Percentiles rank a stretch among this genome's conserved stretches.
Conservation (phyloP, 495 filamentous ascomycete genomes). For the Penicillium canescens region DNA sequence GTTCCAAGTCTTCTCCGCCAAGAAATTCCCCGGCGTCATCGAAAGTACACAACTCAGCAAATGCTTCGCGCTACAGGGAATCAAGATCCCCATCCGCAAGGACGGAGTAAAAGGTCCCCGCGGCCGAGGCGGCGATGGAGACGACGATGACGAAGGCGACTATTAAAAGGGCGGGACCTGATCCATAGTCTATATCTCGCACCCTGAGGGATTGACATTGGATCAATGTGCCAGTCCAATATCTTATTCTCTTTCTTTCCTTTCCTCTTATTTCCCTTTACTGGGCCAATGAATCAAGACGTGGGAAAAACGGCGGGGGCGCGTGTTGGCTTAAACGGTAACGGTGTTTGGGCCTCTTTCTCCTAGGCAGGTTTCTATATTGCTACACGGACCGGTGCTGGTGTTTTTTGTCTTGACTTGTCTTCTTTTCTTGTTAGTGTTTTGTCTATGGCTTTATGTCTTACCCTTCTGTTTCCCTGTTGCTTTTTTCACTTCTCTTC, state of each 20-base stretch:
- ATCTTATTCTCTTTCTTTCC: conserved; percentile 10
- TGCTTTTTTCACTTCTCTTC: conserved; percentile 2
- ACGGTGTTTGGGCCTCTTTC: conserved; percentile 30
- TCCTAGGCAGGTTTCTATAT: conserved; percentile 22
- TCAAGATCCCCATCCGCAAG: conserved; percentile 93
- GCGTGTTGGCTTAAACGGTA: conserved; percentile 24
- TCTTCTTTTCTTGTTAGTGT: conserved; percentile 9
- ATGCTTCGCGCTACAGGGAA: conserved; percentile 91
- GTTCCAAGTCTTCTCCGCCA: conserved; percentile 94
- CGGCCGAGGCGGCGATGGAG: conserved; percentile 63
- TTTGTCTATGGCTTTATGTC: conserved; percentile 4
- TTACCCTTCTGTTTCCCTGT: neutral
- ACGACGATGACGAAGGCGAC: conserved; percentile 49
- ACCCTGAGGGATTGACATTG: neutral
- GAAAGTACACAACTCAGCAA: conserved; percentile 93
- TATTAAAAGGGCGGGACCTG: conserved; percentile 17
- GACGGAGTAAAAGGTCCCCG: conserved; percentile 67
- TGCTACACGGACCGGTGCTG: conserved; percentile 35
- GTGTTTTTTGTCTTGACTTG: conserved; percentile 17
- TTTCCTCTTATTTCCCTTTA: conserved; percentile 11
- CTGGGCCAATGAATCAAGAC: conserved; percentile 16
- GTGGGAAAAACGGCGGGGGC: conserved; percentile 18
- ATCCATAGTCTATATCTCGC: neutral
- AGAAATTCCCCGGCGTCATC: conserved; percentile 97
- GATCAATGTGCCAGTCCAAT: conserved; percentile 1